Percentiles rank a stretch among this genome's conserved stretches.
These are phyloP conservation scores for Fusarium albosuccineum DNA, from an alignment of 2,329 filamentous ascomycete genomes.

Conservation along the genomic window DNA sequence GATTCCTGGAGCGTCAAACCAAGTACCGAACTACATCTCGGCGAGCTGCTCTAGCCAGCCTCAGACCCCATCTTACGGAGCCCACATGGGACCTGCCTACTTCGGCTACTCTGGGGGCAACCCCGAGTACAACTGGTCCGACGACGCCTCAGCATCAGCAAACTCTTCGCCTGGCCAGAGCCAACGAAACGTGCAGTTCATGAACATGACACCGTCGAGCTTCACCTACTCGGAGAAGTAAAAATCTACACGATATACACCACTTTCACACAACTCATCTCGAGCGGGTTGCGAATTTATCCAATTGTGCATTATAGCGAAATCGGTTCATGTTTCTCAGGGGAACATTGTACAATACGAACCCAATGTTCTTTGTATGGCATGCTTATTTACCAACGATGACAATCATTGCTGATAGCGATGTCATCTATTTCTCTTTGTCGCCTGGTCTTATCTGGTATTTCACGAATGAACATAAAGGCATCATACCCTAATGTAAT, in stretches of 20 bases:
- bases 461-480: constrained; percentile 42
- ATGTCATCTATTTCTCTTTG: constrained; percentile 28
- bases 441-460: constrained; percentile 15
- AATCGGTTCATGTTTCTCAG: constrained; percentile 10
- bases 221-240: constrained; percentile 45
- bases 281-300: constrained; percentile 13
- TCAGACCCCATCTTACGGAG: constrained; percentile 61
- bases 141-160: constrained; percentile 55
- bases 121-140: constrained; percentile 66
- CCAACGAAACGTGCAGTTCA: constrained; percentile 51
- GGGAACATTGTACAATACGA: constrained; percentile 42
- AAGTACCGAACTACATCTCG: constrained; percentile 61
- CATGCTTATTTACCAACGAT: constrained; percentile 14
- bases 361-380: constrained; percentile 13
- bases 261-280: constrained; percentile 4
- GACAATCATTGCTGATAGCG: constrained; percentile 24
- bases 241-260: constrained; percentile 1
- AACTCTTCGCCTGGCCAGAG: constrained; percentile 51
- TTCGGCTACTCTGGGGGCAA: constrained; percentile 55
- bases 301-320: constrained; percentile 36
- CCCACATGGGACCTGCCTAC: constrained; percentile 58
- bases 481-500: constrained; percentile 50
- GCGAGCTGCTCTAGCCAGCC: constrained; percentile 59
- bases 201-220: constrained; percentile 52
- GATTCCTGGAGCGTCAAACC: constrained; percentile 55